Evolutionary conservation across 805 yeast species (phyloP).

Genomic region (Yamadazyma nakazawae): DNA sequence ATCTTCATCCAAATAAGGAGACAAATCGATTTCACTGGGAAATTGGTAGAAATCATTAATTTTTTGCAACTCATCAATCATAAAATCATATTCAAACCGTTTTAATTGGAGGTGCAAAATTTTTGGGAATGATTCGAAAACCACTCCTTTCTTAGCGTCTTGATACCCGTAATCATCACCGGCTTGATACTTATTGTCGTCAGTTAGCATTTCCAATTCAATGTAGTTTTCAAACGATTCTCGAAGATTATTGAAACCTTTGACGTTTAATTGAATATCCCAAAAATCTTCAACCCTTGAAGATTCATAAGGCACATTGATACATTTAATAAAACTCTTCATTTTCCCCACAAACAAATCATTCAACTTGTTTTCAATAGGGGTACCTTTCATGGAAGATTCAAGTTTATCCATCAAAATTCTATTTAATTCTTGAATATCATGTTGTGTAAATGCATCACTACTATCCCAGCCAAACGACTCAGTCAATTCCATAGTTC

Average conservation of each 20-base stretch:
- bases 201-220: conserved; percentile 83
- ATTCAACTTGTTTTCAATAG: conserved; percentile 54
- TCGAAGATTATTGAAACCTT: conserved; percentile 66
- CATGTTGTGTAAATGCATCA: conserved; percentile 97
- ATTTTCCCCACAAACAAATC: conserved; percentile 93
- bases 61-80: conserved; percentile 82
- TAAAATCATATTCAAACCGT: conserved; percentile 91
- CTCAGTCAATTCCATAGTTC: conserved; percentile 80
- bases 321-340: conserved; percentile 91
- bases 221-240: conserved; percentile 83
- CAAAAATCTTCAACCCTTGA: conserved; percentile 92
- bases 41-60: conserved; percentile 90
- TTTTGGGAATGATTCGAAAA: conserved; percentile 85
- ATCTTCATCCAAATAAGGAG: conserved; percentile 70
- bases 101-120: conserved; percentile 91
- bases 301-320: conserved; percentile 89
- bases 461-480: conserved; percentile 97
- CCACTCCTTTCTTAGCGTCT: conserved; percentile 95
- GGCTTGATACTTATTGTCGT: conserved; percentile 95
- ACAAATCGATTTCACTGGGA: conserved; percentile 76
- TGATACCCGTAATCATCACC: conserved; percentile 81
- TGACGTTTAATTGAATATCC: conserved; percentile 96
- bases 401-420: conserved; percentile 94
- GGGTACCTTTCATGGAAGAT: conserved; percentile 83
- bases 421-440: conserved; percentile 93